Conservation (phyloP, 345 rosid species). For the Citrus medica region DNA sequence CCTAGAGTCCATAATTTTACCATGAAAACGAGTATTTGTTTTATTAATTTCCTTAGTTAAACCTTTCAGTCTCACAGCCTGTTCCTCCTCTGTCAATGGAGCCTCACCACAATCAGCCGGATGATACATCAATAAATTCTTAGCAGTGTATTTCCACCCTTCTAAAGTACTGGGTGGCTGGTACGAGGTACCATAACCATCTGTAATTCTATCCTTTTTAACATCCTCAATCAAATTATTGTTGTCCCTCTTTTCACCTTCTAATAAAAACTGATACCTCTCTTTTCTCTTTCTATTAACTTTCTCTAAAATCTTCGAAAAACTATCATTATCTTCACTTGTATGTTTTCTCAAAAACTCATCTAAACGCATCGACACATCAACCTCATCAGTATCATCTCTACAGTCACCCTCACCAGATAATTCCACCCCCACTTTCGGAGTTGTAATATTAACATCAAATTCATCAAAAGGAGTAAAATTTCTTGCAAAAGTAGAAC, state of each 20-base stretch:
- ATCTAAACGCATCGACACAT: conserved; percentile 60
- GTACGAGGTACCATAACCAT: conserved; percentile 92
- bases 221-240: conserved; percentile 50
- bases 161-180: conserved; percentile 86
- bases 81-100: conserved; percentile 73
- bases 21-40: conserved; percentile 81
- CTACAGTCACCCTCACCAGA: conserved; percentile 25
- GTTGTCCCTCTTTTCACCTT: conserved; percentile 53
- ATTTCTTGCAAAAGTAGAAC: conserved; percentile 72
- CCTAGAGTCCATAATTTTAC: conserved; percentile 79
- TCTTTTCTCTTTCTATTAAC: conserved; percentile 89
- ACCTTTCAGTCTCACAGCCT: conserved; percentile 55
- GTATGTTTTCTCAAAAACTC: conserved; percentile 84
- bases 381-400: conserved; percentile 43
- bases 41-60: conserved; percentile 74
- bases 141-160: conserved; percentile 84
- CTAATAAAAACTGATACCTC: conserved; percentile 55
- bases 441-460: conserved; percentile 46
- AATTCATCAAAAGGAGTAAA: conserved; percentile 84
- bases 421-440: conserved; percentile 35
- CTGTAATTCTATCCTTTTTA: conserved; percentile 74
- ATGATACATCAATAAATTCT: conserved; percentile 95
- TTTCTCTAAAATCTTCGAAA: conserved; percentile 77
- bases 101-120: conserved; percentile 91
- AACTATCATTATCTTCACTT: conserved; percentile 91